phyloP scores from a whole-genome alignment of 2,329 filamentous ascomycete genomes.

The Sporothrix humicola region DNA sequence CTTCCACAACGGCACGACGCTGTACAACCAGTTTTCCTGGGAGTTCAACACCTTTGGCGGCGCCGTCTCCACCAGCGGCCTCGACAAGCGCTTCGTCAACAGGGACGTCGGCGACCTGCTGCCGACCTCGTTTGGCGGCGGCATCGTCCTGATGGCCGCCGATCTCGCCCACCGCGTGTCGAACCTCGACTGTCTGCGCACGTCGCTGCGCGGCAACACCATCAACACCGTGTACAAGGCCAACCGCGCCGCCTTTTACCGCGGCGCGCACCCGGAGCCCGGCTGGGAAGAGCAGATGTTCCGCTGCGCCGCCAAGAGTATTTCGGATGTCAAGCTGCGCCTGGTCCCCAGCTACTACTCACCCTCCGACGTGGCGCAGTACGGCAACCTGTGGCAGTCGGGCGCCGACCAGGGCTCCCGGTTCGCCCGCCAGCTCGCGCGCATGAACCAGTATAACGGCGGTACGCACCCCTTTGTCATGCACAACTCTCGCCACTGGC shows the following conservation, averaged over 20 bases:
- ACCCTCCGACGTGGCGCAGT: conserved; percentile 46
- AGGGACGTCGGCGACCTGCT: conserved; percentile 16
- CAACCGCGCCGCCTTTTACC: neutral
- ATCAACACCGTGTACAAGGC: conserved; percentile 30
- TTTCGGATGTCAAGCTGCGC: conserved; percentile 47
- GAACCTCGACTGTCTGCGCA: conserved; percentile 48
- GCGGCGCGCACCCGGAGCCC: conserved; percentile 37
- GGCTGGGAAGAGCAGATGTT: conserved; percentile 52
- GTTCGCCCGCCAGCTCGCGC: conserved; percentile 2
- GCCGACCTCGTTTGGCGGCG: conserved; percentile 53
- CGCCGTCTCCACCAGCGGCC: neutral
- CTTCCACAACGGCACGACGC: conserved; percentile 41
- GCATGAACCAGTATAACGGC: conserved; percentile 46
- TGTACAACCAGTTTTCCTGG: neutral
- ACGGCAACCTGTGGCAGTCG: conserved; percentile 41
- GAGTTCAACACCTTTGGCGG: neutral
- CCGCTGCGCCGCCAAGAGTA: conserved; percentile 48
- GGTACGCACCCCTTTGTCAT: conserved; percentile 51
- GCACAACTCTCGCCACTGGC: conserved; percentile 49
- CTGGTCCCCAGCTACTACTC: conserved; percentile 53
- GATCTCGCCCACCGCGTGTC: conserved; percentile 46
- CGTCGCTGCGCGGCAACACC: conserved; percentile 28
- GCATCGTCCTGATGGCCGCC: conserved; percentile 51
- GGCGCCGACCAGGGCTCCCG: neutral
- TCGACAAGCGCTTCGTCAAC: conserved; percentile 17